Conservation (phyloP, 2,329 filamentous ascomycete species). For the Phyllosticta citrichinensis region DNA sequence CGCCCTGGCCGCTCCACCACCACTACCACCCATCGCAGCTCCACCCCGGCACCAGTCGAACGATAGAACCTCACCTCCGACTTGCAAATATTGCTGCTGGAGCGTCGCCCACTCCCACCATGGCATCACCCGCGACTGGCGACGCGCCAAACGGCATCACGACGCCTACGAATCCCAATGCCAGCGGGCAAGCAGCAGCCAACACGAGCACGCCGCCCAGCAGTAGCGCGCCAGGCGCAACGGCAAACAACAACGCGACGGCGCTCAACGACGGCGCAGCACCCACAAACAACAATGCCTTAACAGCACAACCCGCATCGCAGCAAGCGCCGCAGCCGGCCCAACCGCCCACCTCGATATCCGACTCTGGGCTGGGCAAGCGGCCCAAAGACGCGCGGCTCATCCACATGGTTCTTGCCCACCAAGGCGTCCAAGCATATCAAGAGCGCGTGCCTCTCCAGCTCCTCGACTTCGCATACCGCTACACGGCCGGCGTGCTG, state of each 20-base stretch:
- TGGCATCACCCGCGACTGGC: conserved; percentile 29
- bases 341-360: conserved; percentile 24
- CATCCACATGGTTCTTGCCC: conserved; percentile 68
- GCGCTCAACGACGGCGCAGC: conserved; percentile 17
- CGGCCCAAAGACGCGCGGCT: conserved; percentile 70
- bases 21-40: not conserved
- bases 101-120: conserved; percentile 10
- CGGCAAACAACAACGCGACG: conserved; percentile 13
- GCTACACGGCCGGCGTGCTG: conserved; percentile 63
- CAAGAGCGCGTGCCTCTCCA: conserved; percentile 74
- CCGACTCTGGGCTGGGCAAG: conserved; percentile 24
- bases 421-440: conserved; percentile 69
- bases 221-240: conserved; percentile 20
- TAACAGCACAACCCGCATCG: conserved; percentile 12
- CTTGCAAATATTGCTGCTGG: not conserved
- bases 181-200: conserved; percentile 18
- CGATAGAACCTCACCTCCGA: no score
- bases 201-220: conserved; percentile 17
- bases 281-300: conserved; percentile 9
- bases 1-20: not conserved
- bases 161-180: conserved; percentile 20
- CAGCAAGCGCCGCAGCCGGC: conserved; percentile 17
- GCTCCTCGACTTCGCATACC: conserved; percentile 77
- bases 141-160: conserved; percentile 28
- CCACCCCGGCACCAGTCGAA: not conserved